A percentile compares a stretch with the other conserved stretches of the same genome.
Evolutionary conservation across 805 yeast species (phyloP).

Genomic region (Candida hispaniensis): DNA sequence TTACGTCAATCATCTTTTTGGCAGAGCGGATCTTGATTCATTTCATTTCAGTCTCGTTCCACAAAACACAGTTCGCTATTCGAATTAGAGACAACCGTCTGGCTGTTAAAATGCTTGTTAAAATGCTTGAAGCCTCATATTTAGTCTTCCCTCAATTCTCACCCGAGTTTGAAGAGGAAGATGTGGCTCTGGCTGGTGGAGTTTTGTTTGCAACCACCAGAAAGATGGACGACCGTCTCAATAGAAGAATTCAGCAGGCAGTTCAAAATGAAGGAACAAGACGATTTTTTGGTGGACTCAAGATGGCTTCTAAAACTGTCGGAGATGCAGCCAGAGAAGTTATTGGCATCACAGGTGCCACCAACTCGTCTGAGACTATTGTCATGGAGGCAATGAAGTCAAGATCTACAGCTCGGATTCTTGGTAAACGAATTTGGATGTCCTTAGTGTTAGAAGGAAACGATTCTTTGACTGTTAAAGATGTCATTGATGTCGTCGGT

Average conservation of each 20-base stretch:
- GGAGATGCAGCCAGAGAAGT: conserved; percentile 25
- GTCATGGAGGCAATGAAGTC: conserved; percentile 29
- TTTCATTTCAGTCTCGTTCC: conserved; percentile 32
- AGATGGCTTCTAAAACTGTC: conserved; percentile 22
- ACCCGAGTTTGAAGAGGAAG: conserved; percentile 31
- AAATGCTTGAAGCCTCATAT: conserved; percentile 28
- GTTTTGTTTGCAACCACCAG: conserved; percentile 16
- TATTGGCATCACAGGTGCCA: conserved; percentile 21
- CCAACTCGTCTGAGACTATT: conserved; percentile 2
- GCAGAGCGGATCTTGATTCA: conserved; percentile 32
- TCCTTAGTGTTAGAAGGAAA: conserved; percentile 33
- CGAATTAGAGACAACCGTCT: conserved; percentile 32
- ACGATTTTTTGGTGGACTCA: conserved; percentile 14
- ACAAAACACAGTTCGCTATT: conserved; percentile 31
- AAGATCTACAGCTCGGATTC: conserved; percentile 23
- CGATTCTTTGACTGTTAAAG: conserved; percentile 27
- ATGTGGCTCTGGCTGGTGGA: conserved; percentile 25
- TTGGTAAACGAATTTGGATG: conserved; percentile 34
- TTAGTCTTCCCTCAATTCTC: conserved; percentile 29
- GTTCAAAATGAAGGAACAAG: conserved; percentile 20
- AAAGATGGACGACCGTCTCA: conserved; percentile 19
- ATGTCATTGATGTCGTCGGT: conserved; percentile 29
- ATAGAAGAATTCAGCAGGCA: conserved; percentile 20
- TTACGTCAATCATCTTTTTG: conserved; percentile 29
- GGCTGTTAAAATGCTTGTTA: conserved; percentile 24